Conservation (phyloP, 2,329 filamentous ascomycete genomes). For the Chalara sp. region DNA sequence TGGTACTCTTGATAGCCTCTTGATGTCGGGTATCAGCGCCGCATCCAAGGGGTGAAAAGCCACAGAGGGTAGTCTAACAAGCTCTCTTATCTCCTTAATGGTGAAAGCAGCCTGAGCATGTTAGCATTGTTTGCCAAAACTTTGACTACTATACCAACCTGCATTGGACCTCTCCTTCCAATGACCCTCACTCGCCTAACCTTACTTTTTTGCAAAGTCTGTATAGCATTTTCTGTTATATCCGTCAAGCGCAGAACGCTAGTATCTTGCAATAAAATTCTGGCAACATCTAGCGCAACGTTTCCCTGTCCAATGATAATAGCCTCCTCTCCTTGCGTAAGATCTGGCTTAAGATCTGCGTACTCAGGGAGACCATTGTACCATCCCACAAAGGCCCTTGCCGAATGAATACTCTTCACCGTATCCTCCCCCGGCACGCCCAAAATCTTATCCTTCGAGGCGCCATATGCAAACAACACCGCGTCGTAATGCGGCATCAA, state of each 20-base stretch:
- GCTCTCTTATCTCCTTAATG: constrained; percentile 86
- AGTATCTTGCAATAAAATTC: constrained; percentile 74
- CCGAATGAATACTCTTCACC: constrained; percentile 73
- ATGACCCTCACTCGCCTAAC: constrained; percentile 81
- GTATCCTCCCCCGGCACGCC: constrained; percentile 72
- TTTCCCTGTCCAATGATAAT: constrained; percentile 93
- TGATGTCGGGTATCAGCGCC: constrained; percentile 62
- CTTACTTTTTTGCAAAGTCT: constrained; percentile 63
- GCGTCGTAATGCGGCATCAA: constrained; percentile 84
- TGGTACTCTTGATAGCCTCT: constrained; percentile 66
- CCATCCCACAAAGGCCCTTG: constrained; percentile 93
- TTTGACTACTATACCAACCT: constrained; percentile 44
- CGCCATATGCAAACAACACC: constrained; percentile 87
- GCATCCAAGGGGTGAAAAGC: constrained; percentile 63
- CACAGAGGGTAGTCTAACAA: constrained; percentile 70
- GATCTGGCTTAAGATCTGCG: constrained; percentile 62
- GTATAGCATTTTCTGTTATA: constrained; percentile 78
- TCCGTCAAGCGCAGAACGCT: constrained; percentile 74
- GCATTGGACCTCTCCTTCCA: constrained; percentile 80
- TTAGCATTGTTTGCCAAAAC: constrained; percentile 4
- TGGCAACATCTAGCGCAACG: constrained; percentile 87
- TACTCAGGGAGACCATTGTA: constrained; percentile 93
- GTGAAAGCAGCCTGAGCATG: constrained; percentile 72
- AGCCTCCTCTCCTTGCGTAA: constrained; percentile 71
- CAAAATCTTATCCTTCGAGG: constrained; percentile 73